Percentiles rank a stretch among this genome's conserved stretches.
Conservation (phyloP, 192 early-diverging fungal genomes). For the Chytriomyces sp. region DNA sequence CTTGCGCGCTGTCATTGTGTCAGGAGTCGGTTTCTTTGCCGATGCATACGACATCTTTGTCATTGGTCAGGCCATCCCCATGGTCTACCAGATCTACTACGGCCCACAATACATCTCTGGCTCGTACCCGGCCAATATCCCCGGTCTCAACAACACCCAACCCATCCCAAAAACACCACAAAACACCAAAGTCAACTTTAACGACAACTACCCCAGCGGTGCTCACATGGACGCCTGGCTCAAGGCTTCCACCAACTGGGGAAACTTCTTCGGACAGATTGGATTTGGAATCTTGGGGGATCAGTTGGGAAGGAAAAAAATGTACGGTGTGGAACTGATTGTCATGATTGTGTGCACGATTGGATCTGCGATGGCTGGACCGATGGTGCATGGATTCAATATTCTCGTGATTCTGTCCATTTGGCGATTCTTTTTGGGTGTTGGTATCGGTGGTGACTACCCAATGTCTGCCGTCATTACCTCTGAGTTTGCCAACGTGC, state of each 20-base stretch:
- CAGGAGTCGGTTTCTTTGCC: conserved; percentile 46
- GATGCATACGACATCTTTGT: conserved; percentile 90
- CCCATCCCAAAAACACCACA: conserved; percentile 31
- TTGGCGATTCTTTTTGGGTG: conserved; percentile 91
- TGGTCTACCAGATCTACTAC: conserved; percentile 62
- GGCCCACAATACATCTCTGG: conserved; percentile 31
- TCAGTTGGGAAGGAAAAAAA: conserved; percentile 86
- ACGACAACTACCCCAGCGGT: conserved; percentile 24
- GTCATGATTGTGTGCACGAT: conserved; percentile 88
- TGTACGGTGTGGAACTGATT: conserved; percentile 88
- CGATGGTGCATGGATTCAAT: conserved; percentile 40
- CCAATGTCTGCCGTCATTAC: conserved; percentile 93
- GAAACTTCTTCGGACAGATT: conserved; percentile 90
- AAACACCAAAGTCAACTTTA: conserved; percentile 33
- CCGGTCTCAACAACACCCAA: background rate
- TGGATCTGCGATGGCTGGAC: too few species aligned
- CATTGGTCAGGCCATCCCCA: conserved; percentile 89
- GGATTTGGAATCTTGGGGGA: conserved; percentile 87
- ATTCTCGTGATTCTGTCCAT: conserved; percentile 76
- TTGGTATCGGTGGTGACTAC: conserved; percentile 95
- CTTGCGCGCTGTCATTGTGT: conserved; percentile 53
- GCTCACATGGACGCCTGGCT: conserved; percentile 73
- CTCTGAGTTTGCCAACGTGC: conserved; percentile 83
- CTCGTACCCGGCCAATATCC: background rate
- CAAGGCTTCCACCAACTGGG: conserved; percentile 86